A percentile compares a stretch with the other conserved stretches of the same genome.
Evolutionary conservation across 257 asterid genomes (phyloP).

Genomic region (Capsicum baccatum): DNA sequence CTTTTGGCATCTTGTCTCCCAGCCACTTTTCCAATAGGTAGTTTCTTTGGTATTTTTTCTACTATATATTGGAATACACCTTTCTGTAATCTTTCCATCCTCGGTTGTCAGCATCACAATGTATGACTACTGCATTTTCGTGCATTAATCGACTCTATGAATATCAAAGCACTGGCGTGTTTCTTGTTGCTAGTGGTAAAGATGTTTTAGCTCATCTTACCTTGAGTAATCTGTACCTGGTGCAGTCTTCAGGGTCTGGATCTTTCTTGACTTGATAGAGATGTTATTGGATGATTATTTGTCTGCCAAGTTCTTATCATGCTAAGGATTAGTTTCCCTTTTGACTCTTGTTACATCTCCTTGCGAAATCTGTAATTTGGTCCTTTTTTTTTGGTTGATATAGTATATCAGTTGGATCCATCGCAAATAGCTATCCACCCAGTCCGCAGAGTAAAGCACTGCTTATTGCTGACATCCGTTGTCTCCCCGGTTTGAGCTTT

Average conservation of each 20-base stretch:
- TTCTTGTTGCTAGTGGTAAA: constrained; percentile 27
- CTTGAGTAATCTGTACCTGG: background rate
- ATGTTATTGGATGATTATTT: constrained; percentile 16
- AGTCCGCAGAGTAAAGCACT: constrained; percentile 60
- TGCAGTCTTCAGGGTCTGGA: constrained; percentile 23
- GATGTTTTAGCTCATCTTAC: constrained; percentile 25
- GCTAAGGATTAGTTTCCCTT: constrained; percentile 14
- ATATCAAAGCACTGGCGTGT: background rate
- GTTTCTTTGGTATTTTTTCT: constrained; percentile 26
- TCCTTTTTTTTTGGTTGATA: constrained; percentile 19
- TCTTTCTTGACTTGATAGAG: constrained; percentile 11
- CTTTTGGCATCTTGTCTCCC: constrained; percentile 97
- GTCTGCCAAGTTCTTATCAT: constrained; percentile 17
- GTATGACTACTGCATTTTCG: constrained; percentile 22
- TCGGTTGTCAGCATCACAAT: constrained; percentile 20
- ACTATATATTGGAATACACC: constrained; percentile 7
- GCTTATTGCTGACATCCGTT: constrained; percentile 92
- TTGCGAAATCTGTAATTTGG: constrained; percentile 19
- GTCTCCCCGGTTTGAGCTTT: constrained; percentile 89
- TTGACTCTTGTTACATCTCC: constrained; percentile 18
- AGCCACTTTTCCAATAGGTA: constrained; percentile 95
- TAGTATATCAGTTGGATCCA: constrained; percentile 91
- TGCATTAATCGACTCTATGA: background rate
- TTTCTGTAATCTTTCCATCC: constrained; percentile 26
- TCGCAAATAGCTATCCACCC: constrained; percentile 88